Evolutionary conservation across 495 filamentous ascomycete genomes (phyloP).

Genomic region (Penicillium atrosanguineum): DNA sequence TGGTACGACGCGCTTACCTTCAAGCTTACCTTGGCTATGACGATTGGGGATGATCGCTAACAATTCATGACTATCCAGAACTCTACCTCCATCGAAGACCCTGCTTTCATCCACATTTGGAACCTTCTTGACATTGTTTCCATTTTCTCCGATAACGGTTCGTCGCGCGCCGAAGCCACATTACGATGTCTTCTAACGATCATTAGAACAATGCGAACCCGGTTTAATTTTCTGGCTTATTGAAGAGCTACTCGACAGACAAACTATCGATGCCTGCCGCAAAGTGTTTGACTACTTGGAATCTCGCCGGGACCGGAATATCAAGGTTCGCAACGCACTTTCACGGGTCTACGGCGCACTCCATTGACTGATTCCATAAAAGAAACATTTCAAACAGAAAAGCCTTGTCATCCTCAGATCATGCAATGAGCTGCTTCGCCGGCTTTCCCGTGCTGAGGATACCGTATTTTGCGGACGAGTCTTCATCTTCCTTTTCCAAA

Average conservation of each 20-base stretch:
- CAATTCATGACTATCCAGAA: conserved; percentile 44
- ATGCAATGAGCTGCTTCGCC: conserved; percentile 91
- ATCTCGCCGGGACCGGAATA: conserved; percentile 83
- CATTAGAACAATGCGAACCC: conserved; percentile 73
- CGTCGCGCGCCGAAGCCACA: conserved; percentile 13
- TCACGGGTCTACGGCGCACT: background rate
- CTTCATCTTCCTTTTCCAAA: conserved; percentile 97
- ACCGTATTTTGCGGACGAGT: conserved; percentile 95
- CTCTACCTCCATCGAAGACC: conserved; percentile 66
- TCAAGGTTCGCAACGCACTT: conserved; percentile 47
- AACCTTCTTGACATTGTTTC: conserved; percentile 88
- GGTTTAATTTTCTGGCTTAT: conserved; percentile 84
- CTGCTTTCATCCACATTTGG: conserved; percentile 78
- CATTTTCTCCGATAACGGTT: conserved; percentile 77
- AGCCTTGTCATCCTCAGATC: conserved; percentile 81
- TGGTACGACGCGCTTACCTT: conserved; percentile 51
- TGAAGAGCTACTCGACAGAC: conserved; percentile 93
- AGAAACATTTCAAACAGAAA: conserved; percentile 81
- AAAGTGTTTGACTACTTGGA: conserved; percentile 92
- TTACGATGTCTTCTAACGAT: conserved; percentile 22
- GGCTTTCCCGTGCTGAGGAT: conserved; percentile 90
- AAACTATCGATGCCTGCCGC: conserved; percentile 86
- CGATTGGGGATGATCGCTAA: conserved; percentile 10
- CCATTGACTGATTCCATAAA: conserved; percentile 12
- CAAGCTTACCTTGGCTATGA: background rate